phyloP scores from a whole-genome alignment of 163 green algal species.

The Scenedesmus sp. region DNA sequence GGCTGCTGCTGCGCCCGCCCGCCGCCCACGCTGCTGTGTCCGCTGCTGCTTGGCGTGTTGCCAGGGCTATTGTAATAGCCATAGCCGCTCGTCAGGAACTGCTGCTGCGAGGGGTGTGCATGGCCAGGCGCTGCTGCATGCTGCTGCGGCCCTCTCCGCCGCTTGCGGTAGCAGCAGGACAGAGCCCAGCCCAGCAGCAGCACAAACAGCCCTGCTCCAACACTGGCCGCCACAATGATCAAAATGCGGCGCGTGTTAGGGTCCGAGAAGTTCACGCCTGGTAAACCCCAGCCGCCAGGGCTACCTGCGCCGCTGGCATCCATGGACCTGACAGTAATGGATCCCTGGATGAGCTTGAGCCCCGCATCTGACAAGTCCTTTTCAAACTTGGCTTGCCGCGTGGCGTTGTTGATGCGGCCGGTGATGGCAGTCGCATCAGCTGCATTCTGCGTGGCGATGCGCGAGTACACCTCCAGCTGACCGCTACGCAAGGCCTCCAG shows the following conservation, averaged over 20 bases:
- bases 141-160: neutral
- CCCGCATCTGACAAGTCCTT: conserved; percentile 22
- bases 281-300: conserved; percentile 24
- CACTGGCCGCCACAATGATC: conserved; percentile 47
- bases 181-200: conserved; percentile 5
- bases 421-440: conserved; percentile 33
- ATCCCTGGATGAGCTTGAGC: conserved; percentile 32
- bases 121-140: neutral
- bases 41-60: neutral
- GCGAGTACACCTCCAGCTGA: conserved; percentile 39
- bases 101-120: conserved; percentile 1
- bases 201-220: conserved; percentile 36
- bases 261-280: conserved; percentile 14
- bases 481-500: neutral
- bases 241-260: conserved; percentile 25
- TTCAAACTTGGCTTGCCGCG: conserved; percentile 39
- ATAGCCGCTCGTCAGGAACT: conserved; percentile 17
- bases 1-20: neutral
- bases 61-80: neutral
- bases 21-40: neutral
- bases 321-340: neutral
- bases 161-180: neutral
- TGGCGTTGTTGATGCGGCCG: conserved; percentile 34
- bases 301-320: neutral
- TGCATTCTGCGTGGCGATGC: conserved; percentile 32